A percentile compares a stretch with the other conserved stretches of the same genome.
phyloP scores from a whole-genome alignment of 805 yeast genomes.

The Wickerhamiella spandovensis region DNA sequence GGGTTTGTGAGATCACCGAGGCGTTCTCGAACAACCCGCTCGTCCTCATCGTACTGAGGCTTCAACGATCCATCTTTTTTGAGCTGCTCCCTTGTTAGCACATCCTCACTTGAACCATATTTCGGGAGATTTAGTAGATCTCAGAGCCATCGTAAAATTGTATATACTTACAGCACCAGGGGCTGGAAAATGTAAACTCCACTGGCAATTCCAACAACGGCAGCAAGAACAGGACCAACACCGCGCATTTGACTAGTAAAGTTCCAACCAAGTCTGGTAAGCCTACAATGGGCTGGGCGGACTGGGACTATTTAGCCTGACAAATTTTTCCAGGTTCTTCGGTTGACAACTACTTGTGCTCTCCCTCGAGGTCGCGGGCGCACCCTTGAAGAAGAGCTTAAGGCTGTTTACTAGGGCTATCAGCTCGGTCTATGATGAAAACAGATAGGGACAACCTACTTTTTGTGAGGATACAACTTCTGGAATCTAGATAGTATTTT shows the following conservation, averaged over 20 bases:
- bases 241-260: background rate
- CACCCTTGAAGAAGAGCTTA: background rate
- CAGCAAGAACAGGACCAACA: slow-evolving; percentile 12
- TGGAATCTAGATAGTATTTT: slow-evolving; percentile 23
- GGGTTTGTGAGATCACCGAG: slow-evolving; percentile 11
- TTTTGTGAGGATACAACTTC: slow-evolving; percentile 14
- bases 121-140: slow-evolving; percentile 2
- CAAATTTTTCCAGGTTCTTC: background rate
- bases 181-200: slow-evolving; percentile 21
- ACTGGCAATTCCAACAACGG: slow-evolving; percentile 15
- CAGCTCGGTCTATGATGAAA: slow-evolving; percentile 19
- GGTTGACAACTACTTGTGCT: background rate
- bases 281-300: background rate
- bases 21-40: slow-evolving; percentile 5
- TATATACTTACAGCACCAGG: slow-evolving; percentile 17
- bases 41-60: slow-evolving; percentile 16
- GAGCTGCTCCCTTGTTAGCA: slow-evolving; percentile 22
- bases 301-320: no score
- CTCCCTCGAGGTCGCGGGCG: background rate
- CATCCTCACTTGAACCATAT: background rate
- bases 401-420: background rate
- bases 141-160: background rate
- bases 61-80: slow-evolving; percentile 18
- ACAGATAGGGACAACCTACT: slow-evolving; percentile 27
- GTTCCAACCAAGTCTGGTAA: background rate